Evolutionary conservation across 352 stramenopile genomes (phyloP), one percentile per base, ranked within the genome.

Genomic region (Phytophthora idaei): DNA sequence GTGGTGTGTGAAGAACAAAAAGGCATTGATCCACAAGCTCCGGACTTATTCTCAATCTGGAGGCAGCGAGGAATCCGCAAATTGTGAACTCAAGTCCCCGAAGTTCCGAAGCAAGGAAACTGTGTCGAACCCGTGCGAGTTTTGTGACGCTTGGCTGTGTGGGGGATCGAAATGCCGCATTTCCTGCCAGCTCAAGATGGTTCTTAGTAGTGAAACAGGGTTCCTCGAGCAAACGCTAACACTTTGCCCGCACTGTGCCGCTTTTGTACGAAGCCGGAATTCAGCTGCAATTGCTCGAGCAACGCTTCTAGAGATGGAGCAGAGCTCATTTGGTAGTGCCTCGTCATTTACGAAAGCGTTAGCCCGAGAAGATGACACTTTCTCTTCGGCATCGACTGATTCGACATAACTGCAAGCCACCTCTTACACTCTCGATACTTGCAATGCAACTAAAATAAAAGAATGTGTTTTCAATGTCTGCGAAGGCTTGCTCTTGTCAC

Each of bases 1-100:
- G 48, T 73, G 65, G 56, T 71, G 67, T 67, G 54, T 71, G 32
- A 70, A 64, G 44, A 62, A 70, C 61, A 70, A 75, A 36, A 67
- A 56, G 44, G 32, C 21, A 14, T 54, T 71, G 50, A 67, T 59
- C 10, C 44, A 36, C 5, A 47, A 57, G 21, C 55, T 70, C 9
- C 61, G 39, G 45, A 32, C 46, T 21, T 28, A 52, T 21, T 34
- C n/a, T 45, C 15, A 39, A 45, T 32, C 57, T 14, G 28, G 46
- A 44, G 14, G 36, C 17, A n/a, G 6, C 14, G 34, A 49, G 12
- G 45, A 60, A 37, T 55, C 52, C 2, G 47, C 29, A 21, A 45
- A 14, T 5, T 74, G 67, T 41, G 36, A 46, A 42, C 14, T 46
- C 14, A 28, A 48, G 21, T 9, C 46, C 17, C 8, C 25, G 5